Conservation (phyloP, 768 basidiomycete genomes). For the Boletus sp. region DNA sequence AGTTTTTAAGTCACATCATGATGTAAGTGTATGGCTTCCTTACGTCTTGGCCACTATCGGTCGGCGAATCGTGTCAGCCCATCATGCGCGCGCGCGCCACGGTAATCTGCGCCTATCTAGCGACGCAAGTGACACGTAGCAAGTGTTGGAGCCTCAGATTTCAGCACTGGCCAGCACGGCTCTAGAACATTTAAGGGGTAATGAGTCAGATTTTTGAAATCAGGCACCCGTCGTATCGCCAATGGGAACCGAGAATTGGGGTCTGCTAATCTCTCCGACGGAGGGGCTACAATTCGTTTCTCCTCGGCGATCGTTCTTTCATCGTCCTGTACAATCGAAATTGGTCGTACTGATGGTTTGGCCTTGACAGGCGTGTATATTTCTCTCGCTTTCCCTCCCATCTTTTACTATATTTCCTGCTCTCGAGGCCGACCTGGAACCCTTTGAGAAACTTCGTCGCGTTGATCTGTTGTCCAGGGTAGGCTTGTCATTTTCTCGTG, state of each 20-base stretch:
- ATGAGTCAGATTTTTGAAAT: conserved; percentile 19
- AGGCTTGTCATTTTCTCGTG: not conserved
- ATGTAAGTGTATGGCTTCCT: conserved; percentile 42
- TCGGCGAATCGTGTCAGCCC: not conserved
- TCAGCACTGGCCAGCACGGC: not conserved
- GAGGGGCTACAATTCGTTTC: conserved; percentile 7
- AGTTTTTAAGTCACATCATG: conserved; percentile 58
- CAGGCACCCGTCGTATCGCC: conserved; percentile 18
- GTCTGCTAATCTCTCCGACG: not conserved
- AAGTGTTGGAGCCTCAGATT: not conserved
- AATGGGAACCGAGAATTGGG: conserved; percentile 2
- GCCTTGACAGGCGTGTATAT: conserved; percentile 48
- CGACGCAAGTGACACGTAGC: not conserved
- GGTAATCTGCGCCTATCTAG: not conserved
- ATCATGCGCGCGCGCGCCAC: conserved; percentile 1
- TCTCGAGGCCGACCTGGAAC: conserved; percentile 62
- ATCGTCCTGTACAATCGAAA: conserved; percentile 2
- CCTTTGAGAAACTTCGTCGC: conserved; percentile 53
- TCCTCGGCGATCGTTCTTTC: conserved; percentile 19
- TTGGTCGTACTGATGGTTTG: conserved; percentile 16
- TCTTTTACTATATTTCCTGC: conserved; percentile 52
- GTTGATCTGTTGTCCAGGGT: conserved; percentile 37
- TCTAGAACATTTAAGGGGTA: not conserved
- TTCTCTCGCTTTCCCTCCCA: conserved; percentile 50
- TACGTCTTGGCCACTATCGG: not conserved